These are phyloP conservation scores for Xylaria sp. DNA, from an alignment of 2,329 filamentous ascomycete species.

Conservation along the genomic window DNA sequence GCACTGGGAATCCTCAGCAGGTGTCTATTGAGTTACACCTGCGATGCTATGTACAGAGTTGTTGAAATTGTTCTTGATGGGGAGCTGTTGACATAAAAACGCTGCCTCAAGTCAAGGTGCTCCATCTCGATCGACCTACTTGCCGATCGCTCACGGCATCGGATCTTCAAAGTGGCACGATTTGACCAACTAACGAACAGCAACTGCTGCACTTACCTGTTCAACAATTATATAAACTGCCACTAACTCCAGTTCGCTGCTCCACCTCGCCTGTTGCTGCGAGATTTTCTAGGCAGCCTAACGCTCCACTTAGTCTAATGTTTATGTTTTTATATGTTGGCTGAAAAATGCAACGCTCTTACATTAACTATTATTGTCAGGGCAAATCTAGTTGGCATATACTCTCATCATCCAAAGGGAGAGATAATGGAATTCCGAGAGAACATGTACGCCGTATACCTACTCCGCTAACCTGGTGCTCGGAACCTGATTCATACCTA, in stretches of 20 bases:
- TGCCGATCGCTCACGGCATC: background rate
- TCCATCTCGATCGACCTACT: background rate
- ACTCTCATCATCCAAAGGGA: background rate
- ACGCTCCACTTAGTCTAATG: constrained; percentile 10
- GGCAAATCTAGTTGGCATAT: background rate
- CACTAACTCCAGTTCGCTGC: background rate
- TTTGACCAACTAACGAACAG: background rate
- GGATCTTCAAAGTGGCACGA: background rate
- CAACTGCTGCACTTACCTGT: background rate
- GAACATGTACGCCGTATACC: background rate
- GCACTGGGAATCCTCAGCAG: background rate
- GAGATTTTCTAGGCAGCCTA: background rate
- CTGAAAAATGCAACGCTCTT: background rate
- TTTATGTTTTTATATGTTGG: background rate
- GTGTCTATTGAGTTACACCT: too few relatives aligned
- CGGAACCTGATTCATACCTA: constrained; percentile 1
- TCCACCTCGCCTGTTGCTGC: background rate
- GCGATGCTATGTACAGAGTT: background rate
- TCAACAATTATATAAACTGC: constrained; percentile 4
- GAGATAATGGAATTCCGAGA: background rate
- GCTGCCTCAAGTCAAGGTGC: background rate
- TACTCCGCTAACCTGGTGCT: background rate
- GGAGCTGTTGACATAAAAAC: background rate
- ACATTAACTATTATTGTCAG: background rate
- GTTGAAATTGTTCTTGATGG: background rate